Conservation (phyloP, 2,329 filamentous ascomycete species). For the Allantophomopsis cytisporea region DNA sequence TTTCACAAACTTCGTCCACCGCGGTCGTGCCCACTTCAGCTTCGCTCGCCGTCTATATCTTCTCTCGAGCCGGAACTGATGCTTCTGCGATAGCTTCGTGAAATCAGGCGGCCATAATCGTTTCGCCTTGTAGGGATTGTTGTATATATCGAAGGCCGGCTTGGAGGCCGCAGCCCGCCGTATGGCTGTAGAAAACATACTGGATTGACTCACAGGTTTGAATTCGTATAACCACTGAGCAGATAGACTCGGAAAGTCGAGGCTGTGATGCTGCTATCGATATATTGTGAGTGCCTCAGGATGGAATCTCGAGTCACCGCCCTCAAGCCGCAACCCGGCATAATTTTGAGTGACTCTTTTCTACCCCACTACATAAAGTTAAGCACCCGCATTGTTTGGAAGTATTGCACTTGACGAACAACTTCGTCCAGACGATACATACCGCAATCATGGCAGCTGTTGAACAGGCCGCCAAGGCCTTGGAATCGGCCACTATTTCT, state of each 20-base stretch:
- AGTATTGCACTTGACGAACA: too few relatives aligned
- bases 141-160: conserved; percentile 20
- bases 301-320: too few relatives aligned
- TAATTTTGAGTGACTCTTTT: too few relatives aligned
- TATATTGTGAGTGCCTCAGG: too few relatives aligned
- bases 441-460: conserved; percentile 27
- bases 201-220: conserved; percentile 5
- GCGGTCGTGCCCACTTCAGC: conserved; percentile 45
- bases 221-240: too few relatives aligned
- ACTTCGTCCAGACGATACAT: too few relatives aligned
- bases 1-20: conserved; percentile 51
- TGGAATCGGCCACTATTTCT: conserved; percentile 37
- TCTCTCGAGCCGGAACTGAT: conserved; percentile 68
- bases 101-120: conserved; percentile 73
- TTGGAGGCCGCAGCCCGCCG: conserved; percentile 24
- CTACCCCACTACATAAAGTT: too few relatives aligned
- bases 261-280: too few relatives aligned
- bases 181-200: conserved; percentile 32
- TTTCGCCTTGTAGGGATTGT: conserved; percentile 49
- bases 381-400: too few relatives aligned
- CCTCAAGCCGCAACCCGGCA: too few relatives aligned
- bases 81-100: conserved; percentile 50
- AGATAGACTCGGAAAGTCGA: too few relatives aligned
- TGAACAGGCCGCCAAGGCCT: conserved; percentile 24
- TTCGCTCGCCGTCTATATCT: conserved; percentile 60